Conservation (phyloP, 768 basidiomycete species). For the Lactifluus rugatus region DNA sequence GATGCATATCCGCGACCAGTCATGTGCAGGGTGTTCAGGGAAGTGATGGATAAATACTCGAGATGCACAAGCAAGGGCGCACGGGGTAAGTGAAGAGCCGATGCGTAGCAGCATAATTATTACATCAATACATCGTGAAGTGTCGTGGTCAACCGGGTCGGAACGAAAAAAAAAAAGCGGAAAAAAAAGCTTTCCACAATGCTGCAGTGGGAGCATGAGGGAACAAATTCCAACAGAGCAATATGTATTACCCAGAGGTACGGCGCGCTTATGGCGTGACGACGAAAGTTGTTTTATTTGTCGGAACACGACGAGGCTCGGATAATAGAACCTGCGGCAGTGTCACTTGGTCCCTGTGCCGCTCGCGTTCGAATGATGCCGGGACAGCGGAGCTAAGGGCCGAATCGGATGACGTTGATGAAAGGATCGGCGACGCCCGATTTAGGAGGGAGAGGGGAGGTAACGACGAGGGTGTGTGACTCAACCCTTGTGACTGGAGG, state of each 20-base stretch:
- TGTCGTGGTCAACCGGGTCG: not conserved
- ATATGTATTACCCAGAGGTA: not conserved
- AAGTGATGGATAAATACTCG: slow-evolving; percentile 15
- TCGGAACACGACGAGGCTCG: slow-evolving; percentile 12
- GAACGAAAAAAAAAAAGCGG: not conserved
- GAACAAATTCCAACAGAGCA: not conserved
- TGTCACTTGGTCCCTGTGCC: slow-evolving; percentile 12
- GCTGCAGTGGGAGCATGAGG: not conserved
- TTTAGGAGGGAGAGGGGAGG: slow-evolving; percentile 15
- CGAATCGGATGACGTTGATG: slow-evolving; percentile 17
- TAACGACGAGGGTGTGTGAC: slow-evolving; percentile 4
- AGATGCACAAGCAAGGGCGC: not conserved
- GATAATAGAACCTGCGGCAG: slow-evolving; percentile 8
- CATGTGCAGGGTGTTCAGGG: not conserved
- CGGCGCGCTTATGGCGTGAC: slow-evolving; percentile 16
- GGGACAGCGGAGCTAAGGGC: slow-evolving; percentile 17
- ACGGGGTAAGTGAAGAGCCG: not conserved
- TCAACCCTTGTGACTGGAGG: slow-evolving; percentile 20
- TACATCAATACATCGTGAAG: slow-evolving; percentile 17
- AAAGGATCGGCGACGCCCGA: slow-evolving; percentile 18
- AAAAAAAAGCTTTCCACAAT: not conserved
- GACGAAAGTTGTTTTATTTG: slow-evolving; percentile 17
- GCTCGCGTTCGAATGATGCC: slow-evolving; percentile 18
- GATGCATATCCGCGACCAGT: slow-evolving; percentile 12
- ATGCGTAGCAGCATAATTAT: slow-evolving; percentile 12